Evolutionary conservation across 495 filamentous ascomycete genomes (phyloP).

Genomic region (Podospora conica): DNA sequence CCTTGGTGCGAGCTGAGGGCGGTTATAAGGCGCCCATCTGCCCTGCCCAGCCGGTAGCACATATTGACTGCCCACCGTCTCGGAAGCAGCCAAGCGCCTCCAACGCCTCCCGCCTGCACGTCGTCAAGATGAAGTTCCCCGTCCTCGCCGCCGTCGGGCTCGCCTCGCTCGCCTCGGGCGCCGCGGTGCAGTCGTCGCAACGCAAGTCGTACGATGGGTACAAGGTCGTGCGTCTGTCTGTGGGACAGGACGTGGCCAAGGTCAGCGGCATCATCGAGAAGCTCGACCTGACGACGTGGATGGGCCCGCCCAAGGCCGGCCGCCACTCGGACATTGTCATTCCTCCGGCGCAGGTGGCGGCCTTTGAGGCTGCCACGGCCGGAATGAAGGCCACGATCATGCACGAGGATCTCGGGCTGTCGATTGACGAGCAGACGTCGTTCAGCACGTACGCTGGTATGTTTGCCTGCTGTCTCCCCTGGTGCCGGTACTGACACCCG

Average conservation of each 20-base stretch:
- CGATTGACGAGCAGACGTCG: constrained; percentile 21
- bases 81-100: neutral
- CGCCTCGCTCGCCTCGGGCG: constrained; percentile 12
- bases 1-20: neutral
- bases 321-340: constrained; percentile 27
- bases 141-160: constrained; percentile 7
- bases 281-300: constrained; percentile 28
- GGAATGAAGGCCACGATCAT: constrained; percentile 22
- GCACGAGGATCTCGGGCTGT: constrained; percentile 28
- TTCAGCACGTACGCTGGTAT: constrained; percentile 23
- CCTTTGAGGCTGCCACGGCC: constrained; percentile 17
- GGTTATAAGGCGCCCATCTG: neutral
- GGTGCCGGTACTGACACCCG: neutral
- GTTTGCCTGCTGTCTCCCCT: neutral
- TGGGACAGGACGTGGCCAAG: constrained; percentile 20
- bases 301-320: constrained; percentile 20
- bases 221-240: constrained; percentile 26
- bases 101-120: neutral
- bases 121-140: constrained; percentile 8
- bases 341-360: constrained; percentile 19
- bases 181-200: constrained; percentile 1
- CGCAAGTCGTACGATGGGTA: constrained; percentile 23
- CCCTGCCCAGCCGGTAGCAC: neutral
- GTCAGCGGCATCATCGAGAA: constrained; percentile 21
- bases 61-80: neutral